Conservation (phyloP, 2,329 filamentous ascomycete species). For the Juglanconis sp. region DNA sequence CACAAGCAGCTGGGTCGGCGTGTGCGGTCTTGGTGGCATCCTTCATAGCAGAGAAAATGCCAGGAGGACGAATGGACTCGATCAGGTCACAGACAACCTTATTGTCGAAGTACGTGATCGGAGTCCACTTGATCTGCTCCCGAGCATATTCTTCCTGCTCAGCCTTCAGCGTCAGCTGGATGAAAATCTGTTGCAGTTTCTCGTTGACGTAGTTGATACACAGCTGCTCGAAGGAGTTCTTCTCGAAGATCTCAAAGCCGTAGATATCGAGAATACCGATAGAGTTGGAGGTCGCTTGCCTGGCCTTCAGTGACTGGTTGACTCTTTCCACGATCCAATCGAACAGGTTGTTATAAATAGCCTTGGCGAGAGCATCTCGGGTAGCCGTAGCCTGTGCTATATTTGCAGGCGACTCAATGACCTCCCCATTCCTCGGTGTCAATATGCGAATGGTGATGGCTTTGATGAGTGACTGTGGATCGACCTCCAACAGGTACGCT, state of each 20-base stretch:
- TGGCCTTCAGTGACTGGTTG: constrained; percentile 81
- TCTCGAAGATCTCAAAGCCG: constrained; percentile 98
- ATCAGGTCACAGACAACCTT: constrained; percentile 98
- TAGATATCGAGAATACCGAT: constrained; percentile 99
- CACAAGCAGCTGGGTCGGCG: constrained; percentile 88
- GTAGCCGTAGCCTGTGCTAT: constrained; percentile 81
- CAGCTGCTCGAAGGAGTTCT: constrained; percentile 97
- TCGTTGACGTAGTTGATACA: constrained; percentile 99
- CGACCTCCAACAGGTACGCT: constrained; percentile 88
- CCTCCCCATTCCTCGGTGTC: constrained; percentile 62
- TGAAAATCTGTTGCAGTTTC: constrained; percentile 98
- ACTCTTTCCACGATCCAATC: constrained; percentile 97
- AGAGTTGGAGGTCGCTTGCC: constrained; percentile 71
- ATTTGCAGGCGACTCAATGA: constrained; percentile 77
- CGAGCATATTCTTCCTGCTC: constrained; percentile 96
- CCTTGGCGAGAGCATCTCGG: constrained; percentile 87
- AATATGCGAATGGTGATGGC: constrained; percentile 88
- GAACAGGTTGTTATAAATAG: constrained; percentile 96
- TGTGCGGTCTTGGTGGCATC: constrained; percentile 98
- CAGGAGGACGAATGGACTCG: constrained; percentile 83
- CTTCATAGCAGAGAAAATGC: constrained; percentile 93
- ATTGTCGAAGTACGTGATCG: constrained; percentile 99
- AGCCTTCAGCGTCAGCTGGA: constrained; percentile 91
- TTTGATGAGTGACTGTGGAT: constrained; percentile 74
- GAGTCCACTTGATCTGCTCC: constrained; percentile 97